Conservation (phyloP, 2,329 filamentous ascomycete species). For the Trichoderma cornu-damae region DNA sequence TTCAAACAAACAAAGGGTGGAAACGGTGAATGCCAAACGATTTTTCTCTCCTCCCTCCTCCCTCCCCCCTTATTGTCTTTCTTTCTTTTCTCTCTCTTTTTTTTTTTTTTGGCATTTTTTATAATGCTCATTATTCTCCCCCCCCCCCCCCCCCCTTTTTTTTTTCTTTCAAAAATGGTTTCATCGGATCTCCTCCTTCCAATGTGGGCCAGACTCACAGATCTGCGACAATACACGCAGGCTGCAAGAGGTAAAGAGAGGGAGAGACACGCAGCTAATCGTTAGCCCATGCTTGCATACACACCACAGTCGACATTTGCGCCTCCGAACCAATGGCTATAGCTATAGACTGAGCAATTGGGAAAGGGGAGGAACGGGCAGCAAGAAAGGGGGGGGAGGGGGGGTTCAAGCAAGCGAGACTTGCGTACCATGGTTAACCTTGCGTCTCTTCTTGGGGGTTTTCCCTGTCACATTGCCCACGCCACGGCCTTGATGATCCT, state of each 20-base stretch:
- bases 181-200: not conserved
- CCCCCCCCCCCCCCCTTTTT: not conserved
- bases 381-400: not conserved
- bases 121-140: not conserved
- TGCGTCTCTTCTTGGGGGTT: conserved; percentile 78
- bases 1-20: not conserved
- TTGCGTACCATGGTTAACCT: conserved; percentile 78
- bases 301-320: conserved; percentile 8
- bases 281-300: conserved; percentile 28
- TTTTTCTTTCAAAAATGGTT: not conserved
- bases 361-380: not conserved
- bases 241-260: conserved; percentile 47
- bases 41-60: not conserved
- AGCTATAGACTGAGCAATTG: not conserved
- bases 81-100: not conserved
- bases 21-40: not conserved
- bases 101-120: too few relatives aligned
- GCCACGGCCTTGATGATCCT: conserved; percentile 25
- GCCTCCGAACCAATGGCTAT: not conserved
- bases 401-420: conserved; percentile 23
- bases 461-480: conserved; percentile 32
- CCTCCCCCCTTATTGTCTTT: too few relatives aligned
- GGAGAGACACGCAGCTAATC: conserved; percentile 26
- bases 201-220: conserved; percentile 58
- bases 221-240: conserved; percentile 84